Evolutionary conservation across 139 green algal species (phyloP).

Genomic region (Picocystis salinarum): DNA sequence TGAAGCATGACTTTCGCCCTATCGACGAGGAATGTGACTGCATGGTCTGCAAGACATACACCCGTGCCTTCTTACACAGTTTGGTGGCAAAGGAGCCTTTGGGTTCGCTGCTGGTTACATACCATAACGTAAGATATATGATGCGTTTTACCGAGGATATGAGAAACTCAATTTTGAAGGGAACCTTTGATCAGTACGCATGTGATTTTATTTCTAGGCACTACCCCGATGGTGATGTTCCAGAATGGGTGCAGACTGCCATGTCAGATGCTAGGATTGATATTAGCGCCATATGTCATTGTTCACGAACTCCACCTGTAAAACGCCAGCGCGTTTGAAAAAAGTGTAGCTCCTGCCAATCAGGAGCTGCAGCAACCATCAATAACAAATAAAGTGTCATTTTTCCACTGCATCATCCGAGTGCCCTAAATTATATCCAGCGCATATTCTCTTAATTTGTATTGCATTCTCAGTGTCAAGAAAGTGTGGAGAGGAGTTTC

Average conservation of each 20-base stretch:
- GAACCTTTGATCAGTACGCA: slow-evolving; percentile 46
- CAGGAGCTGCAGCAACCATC: too few relatives aligned
- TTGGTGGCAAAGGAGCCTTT: slow-evolving; percentile 37
- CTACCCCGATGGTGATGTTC: slow-evolving; percentile 32
- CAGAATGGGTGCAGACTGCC: slow-evolving; percentile 19
- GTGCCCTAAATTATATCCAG: too few relatives aligned
- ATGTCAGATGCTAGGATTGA: slow-evolving; percentile 13
- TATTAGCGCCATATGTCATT: too few relatives aligned
- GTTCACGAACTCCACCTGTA: too few relatives aligned
- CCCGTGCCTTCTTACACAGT: slow-evolving; percentile 62
- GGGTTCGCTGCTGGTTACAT: slow-evolving; percentile 49
- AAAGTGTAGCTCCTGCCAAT: too few relatives aligned
- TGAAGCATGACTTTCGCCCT: slow-evolving; percentile 17
- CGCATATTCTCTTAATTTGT: too few relatives aligned
- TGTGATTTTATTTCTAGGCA: slow-evolving; percentile 33
- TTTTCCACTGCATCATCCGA: too few relatives aligned
- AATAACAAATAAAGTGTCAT: too few relatives aligned
- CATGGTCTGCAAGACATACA: slow-evolving; percentile 55
- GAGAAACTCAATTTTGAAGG: slow-evolving; percentile 30
- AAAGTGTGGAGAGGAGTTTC: too few relatives aligned
- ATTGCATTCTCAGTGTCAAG: too few relatives aligned
- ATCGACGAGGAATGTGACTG: slow-evolving; percentile 55
- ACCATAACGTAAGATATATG: slow-evolving; percentile 85
- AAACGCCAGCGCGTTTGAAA: too few relatives aligned
- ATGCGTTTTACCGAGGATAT: slow-evolving; percentile 32